A percentile compares a stretch with the other conserved stretches of the same genome.
These are phyloP conservation scores for Trichoderma breve DNA, from an alignment of 2,329 filamentous ascomycete genomes.

Conservation along the genomic window DNA sequence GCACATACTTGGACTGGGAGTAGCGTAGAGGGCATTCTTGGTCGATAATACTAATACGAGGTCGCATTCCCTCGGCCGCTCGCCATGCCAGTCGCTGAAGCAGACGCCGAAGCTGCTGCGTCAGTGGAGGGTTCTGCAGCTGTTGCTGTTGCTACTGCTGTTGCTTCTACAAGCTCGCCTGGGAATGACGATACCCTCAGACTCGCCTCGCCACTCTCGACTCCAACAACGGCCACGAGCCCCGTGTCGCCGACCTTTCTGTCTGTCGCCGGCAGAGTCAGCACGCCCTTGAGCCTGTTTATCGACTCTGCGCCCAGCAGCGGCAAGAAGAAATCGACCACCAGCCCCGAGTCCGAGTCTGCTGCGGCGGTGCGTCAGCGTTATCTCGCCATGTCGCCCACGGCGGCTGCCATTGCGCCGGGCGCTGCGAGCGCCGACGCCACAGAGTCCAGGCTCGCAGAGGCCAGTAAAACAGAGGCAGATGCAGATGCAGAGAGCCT, in stretches of 20 bases:
- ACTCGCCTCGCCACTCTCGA: conserved; percentile 28
- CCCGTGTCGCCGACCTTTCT: conserved; percentile 30
- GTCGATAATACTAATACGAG: conserved; percentile 14
- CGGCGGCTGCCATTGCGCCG: neutral
- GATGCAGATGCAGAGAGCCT: neutral
- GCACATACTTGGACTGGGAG: neutral
- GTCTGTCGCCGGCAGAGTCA: conserved; percentile 31
- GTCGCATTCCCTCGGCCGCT: conserved; percentile 7
- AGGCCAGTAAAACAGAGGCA: neutral
- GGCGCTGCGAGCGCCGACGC: neutral
- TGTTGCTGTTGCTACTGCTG: neutral
- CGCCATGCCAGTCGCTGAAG: conserved; percentile 14
- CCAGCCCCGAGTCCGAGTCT: neutral
- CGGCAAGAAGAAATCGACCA: conserved; percentile 5
- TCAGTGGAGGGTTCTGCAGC: neutral
- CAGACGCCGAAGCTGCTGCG: conserved; percentile 6
- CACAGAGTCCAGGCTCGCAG: neutral
- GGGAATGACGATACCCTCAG: neutral
- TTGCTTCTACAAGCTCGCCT: neutral
- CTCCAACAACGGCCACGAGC: conserved; percentile 27
- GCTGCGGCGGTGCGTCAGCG: conserved; percentile 15
- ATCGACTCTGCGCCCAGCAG: conserved; percentile 25
- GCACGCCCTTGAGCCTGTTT: conserved; percentile 32
- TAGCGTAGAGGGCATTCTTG: conserved; percentile 4
- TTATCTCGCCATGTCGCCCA: conserved; percentile 20